Evolutionary conservation across 768 basidiomycete genomes (phyloP), one percentile per base, ranked within the genome.

Genomic region (Fistulinella prunicolor): DNA sequence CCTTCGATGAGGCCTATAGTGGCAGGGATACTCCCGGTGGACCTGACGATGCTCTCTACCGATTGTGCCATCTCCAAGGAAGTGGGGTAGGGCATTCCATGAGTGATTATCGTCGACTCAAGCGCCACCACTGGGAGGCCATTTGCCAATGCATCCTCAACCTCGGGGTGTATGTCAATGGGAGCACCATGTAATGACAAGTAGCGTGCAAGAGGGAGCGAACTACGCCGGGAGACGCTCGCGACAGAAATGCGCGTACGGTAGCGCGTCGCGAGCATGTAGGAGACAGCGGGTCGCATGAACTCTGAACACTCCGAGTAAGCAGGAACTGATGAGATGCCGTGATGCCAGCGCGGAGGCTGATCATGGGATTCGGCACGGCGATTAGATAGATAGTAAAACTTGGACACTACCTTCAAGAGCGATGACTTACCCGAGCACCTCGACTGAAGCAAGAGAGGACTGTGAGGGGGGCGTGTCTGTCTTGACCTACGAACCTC

Each of bases 101-200:
- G 92, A 1, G 94, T 94, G 50, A 96, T 83, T 44, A 98, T 80
- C 1, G 95, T 85, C 2, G 88, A 90, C 65, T 98, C 95, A 10
- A 98, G 80, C 12, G 94, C 94, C 10, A 97, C 92, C 38, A 97
- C 74, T 17, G 93, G 83, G 51, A 70, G 73, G 9, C 75, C 70
- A 35, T 74, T 70, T 4, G 75, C 72, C 19, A 95, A 74, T 4
- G 94, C 94, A 46, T 94, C 79, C 53, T 85, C 72, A 26, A 97
- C 85, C 65, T 98, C 94, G 9, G 88, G 85, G 44, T 86, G 84
- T 26, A 92, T 63, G 65, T 92, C 89, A 10, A 92, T 44, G n/a
- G 68, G 70, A 39, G 54, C 45, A 16, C 54, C 55, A n/a, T 54
- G 52, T 2, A 24, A 37, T 26, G 26, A 28, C 13, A 49, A 44